Conservation (phyloP, 768 basidiomycete species). For the Scleroderma citrinum region DNA sequence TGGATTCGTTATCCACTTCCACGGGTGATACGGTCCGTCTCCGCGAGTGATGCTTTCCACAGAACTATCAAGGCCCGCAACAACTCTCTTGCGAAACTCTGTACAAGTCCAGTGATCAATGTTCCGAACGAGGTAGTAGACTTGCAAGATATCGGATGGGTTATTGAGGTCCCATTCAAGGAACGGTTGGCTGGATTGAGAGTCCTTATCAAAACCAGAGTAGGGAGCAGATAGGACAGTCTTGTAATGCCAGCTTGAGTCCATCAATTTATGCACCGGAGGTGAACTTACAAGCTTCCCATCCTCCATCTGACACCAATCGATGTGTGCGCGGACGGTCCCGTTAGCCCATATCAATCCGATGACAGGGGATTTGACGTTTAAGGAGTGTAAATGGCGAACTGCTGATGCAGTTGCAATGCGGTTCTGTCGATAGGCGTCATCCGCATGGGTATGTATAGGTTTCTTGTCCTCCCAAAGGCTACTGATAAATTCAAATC, state of each 20-base stretch:
- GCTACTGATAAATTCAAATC: slow-evolving; percentile 50
- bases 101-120: slow-evolving; percentile 48
- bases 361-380: slow-evolving; percentile 41
- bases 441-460: slow-evolving; percentile 40
- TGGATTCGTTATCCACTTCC: slow-evolving; percentile 42
- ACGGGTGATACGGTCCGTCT: slow-evolving; percentile 35
- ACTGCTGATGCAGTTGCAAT: slow-evolving; percentile 47
- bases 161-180: slow-evolving; percentile 45
- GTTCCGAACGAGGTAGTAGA: slow-evolving; percentile 48
- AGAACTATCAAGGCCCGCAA: slow-evolving; percentile 34
- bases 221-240: slow-evolving; percentile 47
- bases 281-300: slow-evolving; percentile 29
- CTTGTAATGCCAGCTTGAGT: slow-evolving; percentile 22
- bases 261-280: neutral
- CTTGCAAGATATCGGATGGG: slow-evolving; percentile 40
- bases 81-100: slow-evolving; percentile 36
- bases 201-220: slow-evolving; percentile 17
- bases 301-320: slow-evolving; percentile 41
- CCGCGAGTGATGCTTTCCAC: slow-evolving; percentile 29
- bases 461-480: slow-evolving; percentile 61
- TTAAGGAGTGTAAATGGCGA: slow-evolving; percentile 45
- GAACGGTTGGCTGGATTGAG: slow-evolving; percentile 24
- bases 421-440: slow-evolving; percentile 54
- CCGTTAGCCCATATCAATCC: slow-evolving; percentile 52
- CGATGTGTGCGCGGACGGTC: slow-evolving; percentile 47